Evolutionary conservation across 176 grass and related monocot species (phyloP), one percentile per base, ranked within the genome.

Genomic region (Echinochloa phyllopogon): DNA sequence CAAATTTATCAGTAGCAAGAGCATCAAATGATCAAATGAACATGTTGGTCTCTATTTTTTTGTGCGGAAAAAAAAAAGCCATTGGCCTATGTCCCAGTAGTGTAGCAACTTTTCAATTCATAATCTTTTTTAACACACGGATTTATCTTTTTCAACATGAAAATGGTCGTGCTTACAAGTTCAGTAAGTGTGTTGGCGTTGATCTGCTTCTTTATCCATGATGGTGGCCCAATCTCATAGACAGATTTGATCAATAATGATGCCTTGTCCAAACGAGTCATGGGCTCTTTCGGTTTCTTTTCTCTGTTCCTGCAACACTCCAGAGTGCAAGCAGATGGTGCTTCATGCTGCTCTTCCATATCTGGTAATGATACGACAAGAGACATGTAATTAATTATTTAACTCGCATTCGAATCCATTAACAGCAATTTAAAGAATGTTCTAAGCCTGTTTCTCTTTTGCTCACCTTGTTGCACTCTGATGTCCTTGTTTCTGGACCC

Each of bases 131-230:
- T 21, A 72, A 29, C 44, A 8, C 14, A 29, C 1, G 14, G 3
- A 7, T 49, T 16, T 48, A 17, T 51, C 12, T 17, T 50, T 8
- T 71, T 79, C 0, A 39, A 13, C 17, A 42, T 23, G 52, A 10
- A 40, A 71, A 37, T 25, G 23, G 14, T 40, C 51, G 71, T 86
- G 29, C 66, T 86, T 86, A 79, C 84, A 14, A 72, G 66, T 6
- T 3, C 0, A 1, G 6, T 25, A 51, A 86, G 42, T 25, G 42
- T 7, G 1, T 21, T 72, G 20, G 55, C 23, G 10, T 2, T 86
- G 0, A 79, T 79, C 33, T 86, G 29, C 66, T 86, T 86, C 84
- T 79, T 79, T 79, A 79, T 86, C 84, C 65, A 79, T 20, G 55
- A 39, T 1, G 15, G 25, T 1, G 71, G 63, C 7, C 63, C 63